Percentiles rank a stretch among this genome's conserved stretches.
Conservation (phyloP, 495 filamentous ascomycete species). For the Xylaria grammica region DNA sequence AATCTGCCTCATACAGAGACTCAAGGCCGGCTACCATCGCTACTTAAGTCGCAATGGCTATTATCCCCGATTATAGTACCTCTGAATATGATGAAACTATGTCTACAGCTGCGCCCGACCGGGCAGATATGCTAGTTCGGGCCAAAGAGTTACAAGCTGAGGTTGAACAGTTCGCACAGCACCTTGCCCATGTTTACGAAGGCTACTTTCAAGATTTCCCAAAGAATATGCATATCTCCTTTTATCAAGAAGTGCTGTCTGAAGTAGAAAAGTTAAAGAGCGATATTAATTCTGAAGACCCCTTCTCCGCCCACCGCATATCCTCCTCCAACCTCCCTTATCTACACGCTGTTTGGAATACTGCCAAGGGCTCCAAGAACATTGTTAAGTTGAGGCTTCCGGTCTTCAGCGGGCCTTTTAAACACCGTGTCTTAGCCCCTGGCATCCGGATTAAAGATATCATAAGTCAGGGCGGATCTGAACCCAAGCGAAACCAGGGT, state of each 20-base stretch:
- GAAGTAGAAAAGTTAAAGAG: constrained; percentile 31
- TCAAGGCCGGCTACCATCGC: neutral
- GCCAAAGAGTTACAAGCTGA: constrained; percentile 34
- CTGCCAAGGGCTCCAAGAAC: constrained; percentile 32
- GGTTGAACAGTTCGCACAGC: constrained; percentile 29
- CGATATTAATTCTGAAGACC: constrained; percentile 25
- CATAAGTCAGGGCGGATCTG: constrained; percentile 35
- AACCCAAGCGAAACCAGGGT: constrained; percentile 28
- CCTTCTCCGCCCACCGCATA: constrained; percentile 26
- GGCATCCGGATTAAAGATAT: constrained; percentile 33
- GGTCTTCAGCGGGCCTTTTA: constrained; percentile 35
- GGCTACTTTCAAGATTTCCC: constrained; percentile 37
- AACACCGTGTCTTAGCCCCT: constrained; percentile 32
- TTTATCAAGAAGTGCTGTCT: constrained; percentile 28
- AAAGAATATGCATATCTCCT: constrained; percentile 30
- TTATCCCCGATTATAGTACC: neutral
- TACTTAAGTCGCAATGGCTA: constrained; percentile 4
- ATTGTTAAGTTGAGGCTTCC: constrained; percentile 36
- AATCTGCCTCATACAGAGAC: neutral
- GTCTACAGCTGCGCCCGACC: constrained; percentile 7
- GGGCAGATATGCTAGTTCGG: constrained; percentile 15
- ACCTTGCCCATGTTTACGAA: constrained; percentile 28
- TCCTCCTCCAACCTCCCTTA: constrained; percentile 35
- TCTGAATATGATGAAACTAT: constrained; percentile 7
- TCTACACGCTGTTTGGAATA: constrained; percentile 36